Conservation (phyloP, 495 filamentous ascomycete species). For the Lasiosphaeria miniovina region DNA sequence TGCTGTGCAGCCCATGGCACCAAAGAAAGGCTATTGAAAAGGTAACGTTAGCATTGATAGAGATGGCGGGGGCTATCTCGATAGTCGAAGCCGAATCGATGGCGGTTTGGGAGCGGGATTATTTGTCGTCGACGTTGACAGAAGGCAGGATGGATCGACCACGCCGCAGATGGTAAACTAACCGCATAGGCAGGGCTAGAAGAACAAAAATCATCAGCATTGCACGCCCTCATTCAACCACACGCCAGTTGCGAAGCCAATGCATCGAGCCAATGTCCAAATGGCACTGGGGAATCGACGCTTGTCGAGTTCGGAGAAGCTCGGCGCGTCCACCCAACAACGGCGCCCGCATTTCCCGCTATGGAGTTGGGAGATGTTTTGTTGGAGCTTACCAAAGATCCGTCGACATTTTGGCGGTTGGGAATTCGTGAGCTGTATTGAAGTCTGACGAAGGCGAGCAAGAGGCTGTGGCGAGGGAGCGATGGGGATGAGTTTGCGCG, state of each 20-base stretch:
- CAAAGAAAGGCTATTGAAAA: conserved; percentile 83
- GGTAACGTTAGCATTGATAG: conserved; percentile 31
- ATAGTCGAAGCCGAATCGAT: conserved; percentile 2
- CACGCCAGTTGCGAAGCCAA: background rate
- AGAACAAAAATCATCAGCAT: conserved; percentile 24
- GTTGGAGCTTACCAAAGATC: conserved; percentile 39
- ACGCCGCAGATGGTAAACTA: conserved; percentile 50
- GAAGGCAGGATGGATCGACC: conserved; percentile 3
- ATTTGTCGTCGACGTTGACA: conserved; percentile 9
- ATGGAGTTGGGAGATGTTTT: conserved; percentile 2
- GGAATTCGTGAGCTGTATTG: conserved; percentile 28
- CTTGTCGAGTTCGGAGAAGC: conserved; percentile 14
- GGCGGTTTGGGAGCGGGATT: conserved; percentile 10
- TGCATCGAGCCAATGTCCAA: conserved; percentile 2
- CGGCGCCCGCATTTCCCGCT: conserved; percentile 15
- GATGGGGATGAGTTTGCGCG: conserved; percentile 18
- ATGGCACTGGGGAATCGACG: conserved; percentile 5
- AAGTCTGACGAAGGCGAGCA: conserved; percentile 15
- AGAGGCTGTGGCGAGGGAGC: conserved; percentile 3
- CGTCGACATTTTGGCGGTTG: conserved; percentile 39
- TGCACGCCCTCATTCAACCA: background rate
- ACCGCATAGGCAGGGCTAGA: conserved; percentile 97
- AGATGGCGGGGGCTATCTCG: background rate
- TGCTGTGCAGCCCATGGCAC: conserved; percentile 97
- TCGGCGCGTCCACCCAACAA: conserved; percentile 19